phyloP scores from a whole-genome alignment of 495 filamentous ascomycete species.

The Penicillium canescens region DNA sequence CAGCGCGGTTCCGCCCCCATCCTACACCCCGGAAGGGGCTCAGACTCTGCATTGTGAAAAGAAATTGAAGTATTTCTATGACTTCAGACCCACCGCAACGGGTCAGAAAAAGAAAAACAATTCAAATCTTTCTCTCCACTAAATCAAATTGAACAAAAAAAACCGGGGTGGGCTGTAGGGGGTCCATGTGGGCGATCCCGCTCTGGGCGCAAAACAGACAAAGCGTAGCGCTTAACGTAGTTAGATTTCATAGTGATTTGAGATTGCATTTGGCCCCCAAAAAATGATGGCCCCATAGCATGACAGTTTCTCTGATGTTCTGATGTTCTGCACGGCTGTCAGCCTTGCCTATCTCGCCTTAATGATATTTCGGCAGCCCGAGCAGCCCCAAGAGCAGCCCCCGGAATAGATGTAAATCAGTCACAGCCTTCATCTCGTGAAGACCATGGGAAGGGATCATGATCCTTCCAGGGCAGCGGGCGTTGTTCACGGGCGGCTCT shows the following conservation, averaged over 20 bases:
- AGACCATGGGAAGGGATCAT: neutral
- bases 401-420: no score
- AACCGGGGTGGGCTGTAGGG: neutral
- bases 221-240: conserved; percentile 9
- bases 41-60: conserved; percentile 28
- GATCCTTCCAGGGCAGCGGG: conserved; percentile 2
- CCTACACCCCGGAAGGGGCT: conserved; percentile 18
- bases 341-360: no score
- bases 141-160: neutral
- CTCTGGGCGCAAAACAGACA: conserved; percentile 3
- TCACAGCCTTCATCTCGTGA: no score
- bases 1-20: conserved; percentile 24
- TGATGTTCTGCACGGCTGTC: no score
- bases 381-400: no score
- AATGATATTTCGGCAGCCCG: no score
- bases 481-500: conserved; percentile 19
- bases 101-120: neutral
- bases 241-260: neutral
- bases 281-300: neutral
- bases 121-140: neutral
- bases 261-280: no score
- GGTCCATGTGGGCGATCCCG: neutral
- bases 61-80: conserved; percentile 8
- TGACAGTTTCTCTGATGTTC: no score
- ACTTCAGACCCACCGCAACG: conserved; percentile 2